These are phyloP conservation scores for Hortaea sp. DNA, from an alignment of 2,329 filamentous ascomycete genomes.

Conservation along the genomic window DNA sequence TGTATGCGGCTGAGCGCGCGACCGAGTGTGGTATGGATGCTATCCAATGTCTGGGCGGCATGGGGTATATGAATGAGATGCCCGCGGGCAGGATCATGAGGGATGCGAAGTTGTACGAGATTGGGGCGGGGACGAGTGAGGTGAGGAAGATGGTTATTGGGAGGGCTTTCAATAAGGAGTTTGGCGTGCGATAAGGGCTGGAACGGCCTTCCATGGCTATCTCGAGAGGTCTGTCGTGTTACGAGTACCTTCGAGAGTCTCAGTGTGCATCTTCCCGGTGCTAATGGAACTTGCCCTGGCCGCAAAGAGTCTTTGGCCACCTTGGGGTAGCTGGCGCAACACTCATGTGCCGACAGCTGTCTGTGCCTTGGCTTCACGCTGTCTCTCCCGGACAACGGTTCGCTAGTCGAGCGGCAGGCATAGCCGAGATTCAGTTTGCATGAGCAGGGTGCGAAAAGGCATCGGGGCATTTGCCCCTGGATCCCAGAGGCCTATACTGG, in stretches of 20 bases:
- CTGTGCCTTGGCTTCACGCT: no score
- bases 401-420: no score
- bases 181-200: conserved; percentile 27
- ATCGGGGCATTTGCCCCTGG: no score
- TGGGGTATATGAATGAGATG: conserved; percentile 94
- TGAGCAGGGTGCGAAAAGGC: no score
- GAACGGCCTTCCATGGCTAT: no score
- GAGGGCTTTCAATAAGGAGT: conserved; percentile 82
- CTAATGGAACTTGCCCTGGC: no score
- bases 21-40: conserved; percentile 80
- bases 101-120: conserved; percentile 80
- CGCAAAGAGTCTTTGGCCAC: no score
- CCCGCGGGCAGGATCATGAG: conserved; percentile 75
- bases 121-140: conserved; percentile 92
- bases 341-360: no score
- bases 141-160: conserved; percentile 92
- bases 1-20: conserved; percentile 85
- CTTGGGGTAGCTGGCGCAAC: no score
- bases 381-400: no score
- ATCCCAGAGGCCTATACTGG: no score
- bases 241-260: background rate
- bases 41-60: conserved; percentile 86
- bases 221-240: background rate
- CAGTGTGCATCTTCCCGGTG: background rate
- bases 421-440: no score